Base-by-base conservation (phyloP, 1,284 basidiomycete species). In the Apiotrichum gracile region DNA sequence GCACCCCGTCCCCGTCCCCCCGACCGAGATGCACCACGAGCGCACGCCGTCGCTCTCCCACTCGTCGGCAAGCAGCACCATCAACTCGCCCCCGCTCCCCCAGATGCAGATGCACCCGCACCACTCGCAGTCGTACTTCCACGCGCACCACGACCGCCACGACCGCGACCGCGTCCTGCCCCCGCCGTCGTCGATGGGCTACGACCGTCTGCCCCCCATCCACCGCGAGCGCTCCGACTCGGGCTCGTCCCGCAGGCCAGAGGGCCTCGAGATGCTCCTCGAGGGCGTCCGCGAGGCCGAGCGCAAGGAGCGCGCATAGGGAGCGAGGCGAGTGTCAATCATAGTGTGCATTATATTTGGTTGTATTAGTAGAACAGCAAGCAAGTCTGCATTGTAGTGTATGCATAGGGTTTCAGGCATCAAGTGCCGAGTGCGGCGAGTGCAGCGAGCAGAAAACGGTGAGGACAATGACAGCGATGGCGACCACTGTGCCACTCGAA, bases 261-360 rank as follows among this genome's bases (percentile, higher is more conserved):
- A 42, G 41, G 57, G 57, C n/a, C 54, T 59, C 45, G 54, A 59
- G 48, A 59, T 59, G 57, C 57, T 59, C 33, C 57, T 59, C 45
- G 57, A 59, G 51, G 57, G 57, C 26, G 57, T 59, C 37, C 54
- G 57, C 27, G 57, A 59, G 51, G 57, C 57, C 17, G 57, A 59
- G 57, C 51, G 57, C 51, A 55, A 55, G 49, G 57, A 59, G 39
- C 51, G 47, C 16, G 45, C 35, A 13, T 57, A n/a, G n/a, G n/a
- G n/a, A n/a, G n/a, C n/a, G n/a, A n/a, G n/a, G n/a, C n/a, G 52
- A 43, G 22, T 16, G 39, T 38, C 17, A 7, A 17, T n/a, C 24
- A 43, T 43, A 43, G 39, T 41, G 13, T 25, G n/a, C n/a, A 25
- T 13, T 21, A 12, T 39, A 17, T 22, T 39, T 21, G 16, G 39